Percentiles rank a stretch among this genome's conserved stretches.
These are phyloP conservation scores for Azolla pinnata DNA, from an alignment of 75 land plant genomes.

Conservation along the genomic window DNA sequence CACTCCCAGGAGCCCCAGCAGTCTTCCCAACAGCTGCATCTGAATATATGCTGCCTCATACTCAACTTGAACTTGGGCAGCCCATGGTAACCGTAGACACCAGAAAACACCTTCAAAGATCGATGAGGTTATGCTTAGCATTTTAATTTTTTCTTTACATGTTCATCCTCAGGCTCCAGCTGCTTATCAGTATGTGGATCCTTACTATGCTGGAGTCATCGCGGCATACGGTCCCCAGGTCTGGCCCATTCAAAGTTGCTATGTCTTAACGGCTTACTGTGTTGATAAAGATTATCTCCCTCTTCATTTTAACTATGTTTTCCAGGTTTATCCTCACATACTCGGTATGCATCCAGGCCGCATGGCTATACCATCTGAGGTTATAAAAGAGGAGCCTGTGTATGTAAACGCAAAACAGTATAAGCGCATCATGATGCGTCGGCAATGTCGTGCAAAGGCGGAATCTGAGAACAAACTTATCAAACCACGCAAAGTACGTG, in stretches of 20 bases:
- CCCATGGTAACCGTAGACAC: constrained; percentile 25
- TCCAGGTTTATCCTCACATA: constrained; percentile 46
- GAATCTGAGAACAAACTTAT: constrained; percentile 72
- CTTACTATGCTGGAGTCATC: constrained; percentile 27
- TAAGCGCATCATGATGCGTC: constrained; percentile 60
- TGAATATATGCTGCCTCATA: constrained; percentile 31
- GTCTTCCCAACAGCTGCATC: constrained; percentile 2
- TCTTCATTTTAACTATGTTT: background rate
- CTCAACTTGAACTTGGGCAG: constrained; percentile 37
- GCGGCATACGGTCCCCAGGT: constrained; percentile 50
- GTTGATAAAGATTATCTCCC: background rate
- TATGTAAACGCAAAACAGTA: constrained; percentile 86
- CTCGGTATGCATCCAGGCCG: constrained; percentile 47
- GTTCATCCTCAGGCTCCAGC: constrained; percentile 19
- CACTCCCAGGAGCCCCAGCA: background rate
- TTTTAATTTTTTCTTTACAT: background rate
- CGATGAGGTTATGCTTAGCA: background rate
- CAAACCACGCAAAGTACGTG: constrained; percentile 57
- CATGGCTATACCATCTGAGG: constrained; percentile 63
- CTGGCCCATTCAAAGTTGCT: background rate
- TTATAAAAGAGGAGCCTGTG: constrained; percentile 59
- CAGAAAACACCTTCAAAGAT: background rate
- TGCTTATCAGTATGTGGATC: constrained; percentile 38
- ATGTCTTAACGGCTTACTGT: background rate
- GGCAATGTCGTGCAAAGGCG: constrained; percentile 65